Conservation (phyloP, 148 eudicot genomes). For the Pouteria glomerata region DNA sequence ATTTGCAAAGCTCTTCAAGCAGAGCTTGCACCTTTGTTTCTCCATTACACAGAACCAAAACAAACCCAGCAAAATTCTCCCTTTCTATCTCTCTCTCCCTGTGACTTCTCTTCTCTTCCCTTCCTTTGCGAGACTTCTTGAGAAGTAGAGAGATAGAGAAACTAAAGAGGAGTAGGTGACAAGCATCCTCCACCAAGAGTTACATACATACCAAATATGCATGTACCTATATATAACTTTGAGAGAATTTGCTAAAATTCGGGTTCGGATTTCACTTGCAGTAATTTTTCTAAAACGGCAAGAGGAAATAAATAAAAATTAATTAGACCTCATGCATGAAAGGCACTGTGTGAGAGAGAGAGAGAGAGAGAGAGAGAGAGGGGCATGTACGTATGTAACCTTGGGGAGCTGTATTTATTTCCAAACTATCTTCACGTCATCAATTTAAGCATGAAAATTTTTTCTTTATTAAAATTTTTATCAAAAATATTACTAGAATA, state of each 20-base stretch:
- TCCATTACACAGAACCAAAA: constrained; percentile 30
- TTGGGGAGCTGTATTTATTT: constrained; percentile 16
- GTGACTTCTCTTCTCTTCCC: no score
- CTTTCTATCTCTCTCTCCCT: background rate
- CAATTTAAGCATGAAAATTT: constrained; percentile 2
- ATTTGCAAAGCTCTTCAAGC: constrained; percentile 45
- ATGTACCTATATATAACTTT: background rate
- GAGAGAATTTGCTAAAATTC: background rate
- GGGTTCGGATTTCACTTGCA: constrained; percentile 13
- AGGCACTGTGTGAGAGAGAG: no score
- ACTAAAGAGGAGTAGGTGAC: constrained; percentile 64
- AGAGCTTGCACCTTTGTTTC: constrained; percentile 62
- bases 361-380: constrained; percentile 16
- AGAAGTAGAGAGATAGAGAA: constrained; percentile 25
- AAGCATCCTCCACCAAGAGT: constrained; percentile 57
- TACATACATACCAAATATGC: constrained; percentile 5
- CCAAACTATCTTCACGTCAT: background rate
- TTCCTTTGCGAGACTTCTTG: background rate
- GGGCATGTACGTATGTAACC: constrained; percentile 25
- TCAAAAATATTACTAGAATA: no score
- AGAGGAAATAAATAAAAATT: constrained; percentile 9
- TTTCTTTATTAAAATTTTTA: no score
- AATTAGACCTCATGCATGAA: constrained; percentile 5
- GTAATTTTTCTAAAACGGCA: constrained; percentile 23
- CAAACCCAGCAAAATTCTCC: background rate